Percentiles rank a stretch among this genome's conserved stretches.
Evolutionary conservation across 2,329 filamentous ascomycete genomes (phyloP).

Genomic region (Pseudogymnoascus pannorum): DNA sequence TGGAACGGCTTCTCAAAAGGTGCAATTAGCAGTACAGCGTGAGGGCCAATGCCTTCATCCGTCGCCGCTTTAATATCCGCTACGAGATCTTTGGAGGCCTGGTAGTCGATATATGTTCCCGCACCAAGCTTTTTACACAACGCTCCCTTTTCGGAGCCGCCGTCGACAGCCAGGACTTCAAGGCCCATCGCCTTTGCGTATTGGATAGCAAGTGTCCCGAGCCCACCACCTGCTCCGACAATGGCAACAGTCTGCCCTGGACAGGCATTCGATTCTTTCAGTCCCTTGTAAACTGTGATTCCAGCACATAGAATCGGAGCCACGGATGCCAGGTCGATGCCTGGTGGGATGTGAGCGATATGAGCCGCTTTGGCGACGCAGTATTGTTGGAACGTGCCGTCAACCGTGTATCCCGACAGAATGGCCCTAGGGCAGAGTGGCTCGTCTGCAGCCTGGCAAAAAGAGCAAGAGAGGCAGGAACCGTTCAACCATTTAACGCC

Average conservation of each 20-base stretch:
- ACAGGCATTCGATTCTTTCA: conserved; percentile 71
- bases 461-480: conserved; percentile 73
- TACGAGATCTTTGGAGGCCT: conserved; percentile 66
- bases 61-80: conserved; percentile 77
- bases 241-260: conserved; percentile 76
- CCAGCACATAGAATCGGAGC: conserved; percentile 78
- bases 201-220: conserved; percentile 73
- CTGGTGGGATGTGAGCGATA: conserved; percentile 73
- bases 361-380: conserved; percentile 82
- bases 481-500: conserved; percentile 94
- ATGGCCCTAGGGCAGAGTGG: conserved; percentile 68
- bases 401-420: conserved; percentile 86
- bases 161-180: conserved; percentile 72
- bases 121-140: conserved; percentile 67
- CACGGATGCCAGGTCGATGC: conserved; percentile 66
- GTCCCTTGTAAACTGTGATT: conserved; percentile 84
- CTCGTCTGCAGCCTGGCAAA: conserved; percentile 76
- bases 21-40: conserved; percentile 81
- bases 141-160: conserved; percentile 70
- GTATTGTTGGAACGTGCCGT: conserved; percentile 92
- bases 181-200: conserved; percentile 90
- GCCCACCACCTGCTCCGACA: conserved; percentile 77
- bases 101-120: conserved; percentile 71
- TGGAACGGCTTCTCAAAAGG: conserved; percentile 90
- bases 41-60: conserved; percentile 72